A percentile compares a stretch with the other conserved stretches of the same genome.
Conservation (phyloP, 2,329 filamentous ascomycete genomes). For the Talaromyces verruculosus region DNA sequence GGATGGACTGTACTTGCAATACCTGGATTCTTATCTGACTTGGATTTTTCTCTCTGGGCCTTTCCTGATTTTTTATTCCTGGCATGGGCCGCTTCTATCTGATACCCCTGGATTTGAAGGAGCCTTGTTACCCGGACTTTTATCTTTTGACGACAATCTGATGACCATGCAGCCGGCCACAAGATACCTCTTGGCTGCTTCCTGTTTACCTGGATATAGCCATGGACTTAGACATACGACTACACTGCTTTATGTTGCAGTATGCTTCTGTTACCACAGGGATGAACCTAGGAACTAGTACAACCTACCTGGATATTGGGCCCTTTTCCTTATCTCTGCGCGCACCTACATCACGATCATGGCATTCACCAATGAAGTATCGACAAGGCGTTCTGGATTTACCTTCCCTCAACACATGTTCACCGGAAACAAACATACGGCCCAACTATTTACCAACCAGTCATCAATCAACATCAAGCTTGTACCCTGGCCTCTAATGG, state of each 20-base stretch:
- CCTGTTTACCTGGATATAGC: background rate
- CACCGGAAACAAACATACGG: background rate
- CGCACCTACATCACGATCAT: background rate
- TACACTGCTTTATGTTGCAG: constrained; percentile 19
- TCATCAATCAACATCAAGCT: background rate
- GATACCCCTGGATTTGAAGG: constrained; percentile 16
- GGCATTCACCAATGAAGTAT: background rate
- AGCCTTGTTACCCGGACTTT: constrained; percentile 11
- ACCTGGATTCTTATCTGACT: constrained; percentile 4
- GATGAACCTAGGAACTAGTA: background rate
- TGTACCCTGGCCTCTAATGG: background rate
- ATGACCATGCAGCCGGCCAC: background rate
- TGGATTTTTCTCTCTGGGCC: background rate
- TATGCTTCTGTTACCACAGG: background rate
- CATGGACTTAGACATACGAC: background rate
- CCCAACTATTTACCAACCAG: background rate
- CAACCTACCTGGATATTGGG: background rate
- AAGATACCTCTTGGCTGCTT: background rate
- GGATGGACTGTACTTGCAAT: constrained; percentile 17
- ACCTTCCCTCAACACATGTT: background rate
- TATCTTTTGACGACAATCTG: background rate
- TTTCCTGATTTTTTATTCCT: constrained; percentile 5
- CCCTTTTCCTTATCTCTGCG: background rate
- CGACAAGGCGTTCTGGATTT: background rate
- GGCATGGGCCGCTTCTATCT: constrained; percentile 1